Conservation (phyloP, 768 basidiomycete species). For the Termitomyces sp. region DNA sequence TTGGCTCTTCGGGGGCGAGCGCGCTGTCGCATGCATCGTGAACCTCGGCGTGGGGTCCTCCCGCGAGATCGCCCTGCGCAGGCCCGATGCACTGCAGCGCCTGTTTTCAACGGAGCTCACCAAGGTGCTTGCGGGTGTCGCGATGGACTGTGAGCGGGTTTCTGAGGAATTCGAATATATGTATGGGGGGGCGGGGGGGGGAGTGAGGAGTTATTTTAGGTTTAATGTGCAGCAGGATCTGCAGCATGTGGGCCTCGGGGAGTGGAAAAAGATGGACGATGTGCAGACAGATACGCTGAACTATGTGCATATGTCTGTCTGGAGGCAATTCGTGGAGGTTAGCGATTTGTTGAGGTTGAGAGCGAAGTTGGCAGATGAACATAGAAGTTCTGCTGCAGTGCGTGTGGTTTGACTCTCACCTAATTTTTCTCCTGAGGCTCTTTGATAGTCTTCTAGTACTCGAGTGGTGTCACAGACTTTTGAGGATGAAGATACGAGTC, state of each 20-base stretch:
- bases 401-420: no score
- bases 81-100: neutral
- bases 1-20: neutral
- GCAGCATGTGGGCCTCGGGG: neutral
- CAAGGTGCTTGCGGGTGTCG: neutral
- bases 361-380: no score
- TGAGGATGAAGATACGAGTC: no score
- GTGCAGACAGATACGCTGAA: conserved; percentile 5
- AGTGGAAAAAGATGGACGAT: conserved; percentile 3
- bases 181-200: no score
- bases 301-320: neutral
- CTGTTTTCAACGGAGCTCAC: neutral
- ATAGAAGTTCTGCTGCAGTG: no score
- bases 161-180: neutral
- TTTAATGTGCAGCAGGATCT: conserved; percentile 11
- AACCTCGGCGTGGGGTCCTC: conserved; percentile 7
- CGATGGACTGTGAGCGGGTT: conserved; percentile 6
- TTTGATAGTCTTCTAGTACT: no score
- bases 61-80: neutral
- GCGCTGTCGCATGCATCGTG: conserved; percentile 1
- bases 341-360: neutral
- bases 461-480: no score
- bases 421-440: no score
- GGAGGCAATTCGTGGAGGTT: neutral
- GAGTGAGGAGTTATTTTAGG: conserved; percentile 1